These are phyloP conservation scores for Periglandula ipomoeae DNA, from an alignment of 2,329 filamentous ascomycete genomes.

Conservation along the genomic window DNA sequence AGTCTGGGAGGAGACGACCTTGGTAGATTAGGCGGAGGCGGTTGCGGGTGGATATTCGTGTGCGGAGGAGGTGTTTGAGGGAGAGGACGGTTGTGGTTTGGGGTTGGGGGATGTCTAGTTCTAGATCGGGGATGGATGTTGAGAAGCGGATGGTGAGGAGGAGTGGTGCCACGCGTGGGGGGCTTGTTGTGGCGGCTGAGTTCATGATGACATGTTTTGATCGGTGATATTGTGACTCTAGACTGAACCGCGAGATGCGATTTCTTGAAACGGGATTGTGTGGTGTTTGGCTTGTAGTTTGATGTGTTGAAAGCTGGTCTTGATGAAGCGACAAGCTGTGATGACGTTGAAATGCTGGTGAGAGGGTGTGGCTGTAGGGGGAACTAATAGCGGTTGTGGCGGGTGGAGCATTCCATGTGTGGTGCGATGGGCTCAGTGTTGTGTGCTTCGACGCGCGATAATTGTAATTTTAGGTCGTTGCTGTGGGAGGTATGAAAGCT, in stretches of 20 bases:
- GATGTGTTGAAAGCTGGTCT: neutral
- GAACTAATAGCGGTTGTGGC: neutral
- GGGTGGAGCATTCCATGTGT: too few species aligned
- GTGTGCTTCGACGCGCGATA: too few species aligned
- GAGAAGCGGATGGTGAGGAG: conserved; percentile 88
- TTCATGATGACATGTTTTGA: conserved; percentile 10
- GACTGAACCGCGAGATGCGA: neutral
- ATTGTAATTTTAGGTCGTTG: too few species aligned
- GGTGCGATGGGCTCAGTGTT: too few species aligned
- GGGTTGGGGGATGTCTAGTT: conserved; percentile 64
- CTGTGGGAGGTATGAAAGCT: too few species aligned
- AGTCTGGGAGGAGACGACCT: conserved; percentile 76
- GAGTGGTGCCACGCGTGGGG: conserved; percentile 32
- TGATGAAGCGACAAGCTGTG: neutral
- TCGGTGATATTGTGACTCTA: neutral
- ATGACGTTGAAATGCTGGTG: neutral
- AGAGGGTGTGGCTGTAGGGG: neutral
- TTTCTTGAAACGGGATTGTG: neutral
- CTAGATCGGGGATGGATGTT: conserved; percentile 71
- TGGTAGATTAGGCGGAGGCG: conserved; percentile 84
- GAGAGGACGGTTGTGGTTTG: conserved; percentile 62
- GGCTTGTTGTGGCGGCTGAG: conserved; percentile 12
- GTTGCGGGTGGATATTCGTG: conserved; percentile 56
- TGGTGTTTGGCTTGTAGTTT: too few species aligned
- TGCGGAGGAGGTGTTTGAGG: conserved; percentile 75